Evolutionary conservation across 768 basidiomycete species (phyloP), one percentile per base, ranked within the genome.

Genomic region (Podaxis pistillaris): DNA sequence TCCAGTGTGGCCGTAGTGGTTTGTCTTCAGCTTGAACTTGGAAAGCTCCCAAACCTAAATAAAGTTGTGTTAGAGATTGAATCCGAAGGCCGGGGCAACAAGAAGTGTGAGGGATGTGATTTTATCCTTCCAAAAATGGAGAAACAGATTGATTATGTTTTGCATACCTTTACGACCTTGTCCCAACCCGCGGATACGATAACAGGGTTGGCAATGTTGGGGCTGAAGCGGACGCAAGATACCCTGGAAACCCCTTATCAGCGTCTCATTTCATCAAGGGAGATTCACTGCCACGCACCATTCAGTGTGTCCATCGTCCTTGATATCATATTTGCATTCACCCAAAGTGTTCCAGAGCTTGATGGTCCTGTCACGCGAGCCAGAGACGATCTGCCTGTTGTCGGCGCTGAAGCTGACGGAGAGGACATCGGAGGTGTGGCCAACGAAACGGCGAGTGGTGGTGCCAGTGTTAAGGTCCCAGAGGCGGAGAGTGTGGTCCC

Each of bases 341-440:
- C 97, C 97, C 67, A 99, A 89, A 65, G 97, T 99, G 83, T 99
- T 99, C 97, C 97, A 99, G 72, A 99, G 92, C 79, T 98, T 99
- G 85, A 99, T 99, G 44, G 92, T 89, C 75, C 83, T 84, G 86
- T 99, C 97, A 68, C 97, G 92, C 65, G 95, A 96, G 60, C 95
- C 97, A 57, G 95, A 97, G 70, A 99, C 97, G 75, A 99, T 99
- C 77, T 98, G 97, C 75, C 97, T 84, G 88, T 99, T 98, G 80
- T 99, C 97, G 63, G 97, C 97, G 68, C 93, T 95, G 88, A 99
- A 99, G 78, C 94, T 96, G 81, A 99, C 97, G 68, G 95, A 97
- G 63, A 99, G 86, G 67, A 99, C 96, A 73, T 99, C 97, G 66
- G 93, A 92, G 65, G 88, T 95, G 85, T 99, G 97, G 68, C 97